Conservation (phyloP, 2,329 filamentous ascomycete species). For the Geosmithia morbida region DNA sequence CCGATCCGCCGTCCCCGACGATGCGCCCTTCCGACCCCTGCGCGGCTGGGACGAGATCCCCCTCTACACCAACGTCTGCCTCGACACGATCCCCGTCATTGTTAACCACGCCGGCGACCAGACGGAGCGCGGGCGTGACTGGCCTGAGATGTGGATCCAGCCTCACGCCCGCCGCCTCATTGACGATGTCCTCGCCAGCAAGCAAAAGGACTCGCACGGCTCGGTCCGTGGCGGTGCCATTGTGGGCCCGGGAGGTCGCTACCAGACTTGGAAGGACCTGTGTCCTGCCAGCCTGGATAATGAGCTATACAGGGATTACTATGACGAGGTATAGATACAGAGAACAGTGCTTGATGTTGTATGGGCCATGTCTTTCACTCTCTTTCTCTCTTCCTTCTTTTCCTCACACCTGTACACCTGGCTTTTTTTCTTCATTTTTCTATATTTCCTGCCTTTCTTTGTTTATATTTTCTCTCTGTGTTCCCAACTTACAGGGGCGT, state of each 20-base stretch:
- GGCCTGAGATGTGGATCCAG: slow-evolving; percentile 12
- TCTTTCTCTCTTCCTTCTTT: too few species aligned
- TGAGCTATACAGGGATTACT: slow-evolving; percentile 10
- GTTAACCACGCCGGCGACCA: slow-evolving; percentile 14
- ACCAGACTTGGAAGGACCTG: slow-evolving; percentile 9
- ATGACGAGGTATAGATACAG: background rate
- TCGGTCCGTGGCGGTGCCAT: slow-evolving; percentile 4
- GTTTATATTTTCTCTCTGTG: background rate
- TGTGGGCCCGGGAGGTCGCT: background rate
- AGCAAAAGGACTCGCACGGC: slow-evolving; percentile 5
- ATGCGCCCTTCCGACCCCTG: slow-evolving; percentile 2
- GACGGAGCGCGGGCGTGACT: slow-evolving; percentile 8
- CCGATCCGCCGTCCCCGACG: slow-evolving; percentile 3
- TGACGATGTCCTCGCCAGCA: slow-evolving; percentile 7
- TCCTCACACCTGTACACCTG: too few species aligned
- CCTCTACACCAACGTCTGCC: slow-evolving; percentile 13
- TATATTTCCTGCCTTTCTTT: background rate
- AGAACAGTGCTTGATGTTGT: background rate
- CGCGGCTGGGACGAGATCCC: slow-evolving; percentile 10
- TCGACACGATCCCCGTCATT: slow-evolving; percentile 12
- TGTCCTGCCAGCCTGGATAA: slow-evolving; percentile 9
- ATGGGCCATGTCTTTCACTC: background rate
- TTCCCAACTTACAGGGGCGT: background rate
- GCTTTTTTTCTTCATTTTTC: background rate
- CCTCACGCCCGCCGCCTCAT: slow-evolving; percentile 7